Conservation (phyloP, 2,329 filamentous ascomycete species). For the Fusarium coicis region DNA sequence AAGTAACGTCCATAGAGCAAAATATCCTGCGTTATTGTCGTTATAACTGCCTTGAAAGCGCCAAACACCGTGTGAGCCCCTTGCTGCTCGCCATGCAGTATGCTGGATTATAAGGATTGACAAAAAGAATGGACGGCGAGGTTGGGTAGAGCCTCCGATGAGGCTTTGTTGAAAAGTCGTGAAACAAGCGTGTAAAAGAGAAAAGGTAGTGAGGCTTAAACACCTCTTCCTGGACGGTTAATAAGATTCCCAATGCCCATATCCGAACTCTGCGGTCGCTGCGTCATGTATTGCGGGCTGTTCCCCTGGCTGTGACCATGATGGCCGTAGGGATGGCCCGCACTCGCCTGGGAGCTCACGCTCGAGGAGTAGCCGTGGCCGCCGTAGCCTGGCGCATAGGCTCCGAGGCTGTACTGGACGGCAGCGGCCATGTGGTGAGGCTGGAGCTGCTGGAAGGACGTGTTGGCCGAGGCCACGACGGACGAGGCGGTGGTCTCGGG, state of each 20-base stretch:
- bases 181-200: not conserved
- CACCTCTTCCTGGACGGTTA: constrained; percentile 57
- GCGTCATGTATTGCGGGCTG: constrained; percentile 59
- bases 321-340: constrained; percentile 49
- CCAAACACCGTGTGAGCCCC: constrained; percentile 33
- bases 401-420: constrained; percentile 41
- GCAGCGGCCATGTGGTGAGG: constrained; percentile 38
- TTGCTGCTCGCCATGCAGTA: constrained; percentile 38
- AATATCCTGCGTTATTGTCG: constrained; percentile 35
- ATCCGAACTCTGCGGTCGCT: constrained; percentile 65
- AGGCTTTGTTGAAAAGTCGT: not conserved
- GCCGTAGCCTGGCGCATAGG: constrained; percentile 40
- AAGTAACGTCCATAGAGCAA: constrained; percentile 16
- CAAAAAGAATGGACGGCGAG: constrained; percentile 40
- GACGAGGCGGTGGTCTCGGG: constrained; percentile 61
- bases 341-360: constrained; percentile 60
- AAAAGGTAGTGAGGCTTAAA: constrained; percentile 9
- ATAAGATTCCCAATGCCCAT: constrained; percentile 72
- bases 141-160: not conserved
- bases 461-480: constrained; percentile 52
- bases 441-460: constrained; percentile 46
- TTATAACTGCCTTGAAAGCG: constrained; percentile 31
- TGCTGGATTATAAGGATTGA: constrained; percentile 23
- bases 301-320: constrained; percentile 50
- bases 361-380: constrained; percentile 64